These are phyloP conservation scores for Clavispora asparagi DNA, from an alignment of 805 yeast genomes.

Conservation along the genomic window DNA sequence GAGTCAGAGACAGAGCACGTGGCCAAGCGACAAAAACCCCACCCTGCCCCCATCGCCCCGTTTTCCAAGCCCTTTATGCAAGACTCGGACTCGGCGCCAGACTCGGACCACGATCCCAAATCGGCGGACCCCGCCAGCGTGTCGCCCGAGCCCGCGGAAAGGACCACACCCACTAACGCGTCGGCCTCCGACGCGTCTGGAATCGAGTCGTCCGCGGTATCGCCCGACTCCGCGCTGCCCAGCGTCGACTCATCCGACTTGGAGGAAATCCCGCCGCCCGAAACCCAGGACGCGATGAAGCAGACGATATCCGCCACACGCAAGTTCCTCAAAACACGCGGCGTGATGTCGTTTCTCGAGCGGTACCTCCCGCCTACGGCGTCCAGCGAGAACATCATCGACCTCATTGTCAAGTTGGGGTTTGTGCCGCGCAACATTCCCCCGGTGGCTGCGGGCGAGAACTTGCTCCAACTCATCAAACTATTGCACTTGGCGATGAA, in stretches of 20 bases:
- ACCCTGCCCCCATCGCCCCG: constrained; percentile 5
- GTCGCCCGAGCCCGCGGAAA: no score
- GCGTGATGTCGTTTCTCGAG: constrained; percentile 55
- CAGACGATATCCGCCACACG: constrained; percentile 23
- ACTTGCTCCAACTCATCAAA: constrained; percentile 43
- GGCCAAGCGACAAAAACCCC: constrained; percentile 6
- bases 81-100: constrained; percentile 8
- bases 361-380: constrained; percentile 59
- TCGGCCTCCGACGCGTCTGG: no score
- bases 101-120: not conserved
- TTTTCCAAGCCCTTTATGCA: constrained; percentile 14
- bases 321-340: constrained; percentile 52
- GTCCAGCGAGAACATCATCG: constrained; percentile 50
- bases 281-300: not conserved
- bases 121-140: not conserved
- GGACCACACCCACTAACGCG: no score
- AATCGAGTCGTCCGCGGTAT: not conserved
- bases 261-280: constrained; percentile 6
- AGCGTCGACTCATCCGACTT: constrained; percentile 8
- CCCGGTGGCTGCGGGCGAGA: constrained; percentile 33
- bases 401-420: constrained; percentile 60
- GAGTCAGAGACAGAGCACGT: constrained; percentile 8
- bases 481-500: constrained; percentile 61
- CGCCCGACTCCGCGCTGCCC: not conserved
- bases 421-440: constrained; percentile 36